Evolutionary conservation across 225 moss, liverwort and hornwort genomes (phyloP), one percentile per base, ranked within the genome.

Genomic region (Polytrichum formosum): DNA sequence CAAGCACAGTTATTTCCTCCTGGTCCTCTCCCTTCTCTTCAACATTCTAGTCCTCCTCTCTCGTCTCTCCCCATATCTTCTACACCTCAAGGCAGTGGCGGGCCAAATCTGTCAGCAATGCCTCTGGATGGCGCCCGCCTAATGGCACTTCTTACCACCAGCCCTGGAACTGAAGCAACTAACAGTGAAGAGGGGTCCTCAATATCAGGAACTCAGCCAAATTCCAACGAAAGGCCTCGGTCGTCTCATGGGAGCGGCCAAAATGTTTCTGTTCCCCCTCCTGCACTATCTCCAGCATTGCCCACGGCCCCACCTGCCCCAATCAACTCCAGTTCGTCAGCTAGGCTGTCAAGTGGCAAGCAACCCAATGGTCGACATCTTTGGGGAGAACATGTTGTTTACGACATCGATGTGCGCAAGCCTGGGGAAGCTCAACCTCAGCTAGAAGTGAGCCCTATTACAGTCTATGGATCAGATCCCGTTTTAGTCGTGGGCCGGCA

Each of bases 71-170:
- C 85, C n/a, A 71, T 80, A 56, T 75, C 93, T 66, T 70, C 84
- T 60, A 72, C 70, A 72, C 80, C 84, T 67, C 90, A 83, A 75
- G 67, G 78, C 82, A 79, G 83, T 76, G 75, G 83, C 71, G 80
- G 81, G 81, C 82, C 88, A 28, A 90, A 72, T 72, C 90, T 90
- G 63, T 82, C 86, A 59, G 77, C 88, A 54, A 90, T 80, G 70
- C 88, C 89, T 66, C 79, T 98, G 67, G 94, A 98, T 80, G 97
- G 97, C 53, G 97, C 97, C 73, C 94, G 92, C 75, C 90, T 98
- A 63, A 98, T 98, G 94, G 97, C 97, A 26, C 88, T 98, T 26
- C 74, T 98, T 53, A 98, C 97, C 5, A 94, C 94, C 64, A 91
- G 91, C 67, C 88, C 92, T 61, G 81, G 88, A 62, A 86, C 80